Conservation (phyloP, 768 basidiomycete species). For the Collybiopsis confluens region DNA sequence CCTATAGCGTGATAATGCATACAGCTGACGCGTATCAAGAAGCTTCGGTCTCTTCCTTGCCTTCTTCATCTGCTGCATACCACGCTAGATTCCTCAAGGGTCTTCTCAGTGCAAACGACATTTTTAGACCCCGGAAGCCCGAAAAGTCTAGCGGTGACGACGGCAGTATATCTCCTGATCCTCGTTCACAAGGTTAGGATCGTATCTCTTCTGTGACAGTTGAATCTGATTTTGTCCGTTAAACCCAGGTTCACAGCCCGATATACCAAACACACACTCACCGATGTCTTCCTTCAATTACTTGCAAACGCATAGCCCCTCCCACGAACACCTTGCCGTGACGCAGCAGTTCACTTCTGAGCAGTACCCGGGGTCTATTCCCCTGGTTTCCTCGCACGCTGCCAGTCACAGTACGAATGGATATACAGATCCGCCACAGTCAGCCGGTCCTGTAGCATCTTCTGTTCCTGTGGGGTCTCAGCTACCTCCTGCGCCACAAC, state of each 20-base stretch:
- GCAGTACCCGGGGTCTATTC: not conserved
- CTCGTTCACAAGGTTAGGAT: slow-evolving; percentile 48
- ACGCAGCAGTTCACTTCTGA: not conserved
- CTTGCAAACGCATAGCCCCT: not conserved
- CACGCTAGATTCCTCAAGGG: slow-evolving; percentile 78
- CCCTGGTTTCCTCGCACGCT: not conserved
- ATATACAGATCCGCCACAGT: not conserved
- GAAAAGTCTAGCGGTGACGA: slow-evolving; percentile 31
- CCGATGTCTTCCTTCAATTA: not conserved
- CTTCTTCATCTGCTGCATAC: slow-evolving; percentile 64
- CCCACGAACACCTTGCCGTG: not conserved
- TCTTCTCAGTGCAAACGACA: slow-evolving; percentile 56
- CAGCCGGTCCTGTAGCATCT: not conserved
- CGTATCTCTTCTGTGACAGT: slow-evolving; percentile 1
- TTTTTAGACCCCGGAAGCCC: slow-evolving; percentile 46
- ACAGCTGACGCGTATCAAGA: slow-evolving; percentile 79
- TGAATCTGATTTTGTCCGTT: not conserved
- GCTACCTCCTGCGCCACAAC: slow-evolving; percentile 8
- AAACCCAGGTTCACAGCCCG: slow-evolving; percentile 3
- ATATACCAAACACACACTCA: slow-evolving; percentile 3
- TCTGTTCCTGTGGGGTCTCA: not conserved
- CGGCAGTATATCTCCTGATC: slow-evolving; percentile 46
- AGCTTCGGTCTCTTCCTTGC: slow-evolving; percentile 56
- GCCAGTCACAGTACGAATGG: not conserved
- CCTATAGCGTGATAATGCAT: slow-evolving; percentile 59